Base-by-base conservation (phyloP, 2,329 filamentous ascomycete genomes). In the Penicillium sp. region DNA sequence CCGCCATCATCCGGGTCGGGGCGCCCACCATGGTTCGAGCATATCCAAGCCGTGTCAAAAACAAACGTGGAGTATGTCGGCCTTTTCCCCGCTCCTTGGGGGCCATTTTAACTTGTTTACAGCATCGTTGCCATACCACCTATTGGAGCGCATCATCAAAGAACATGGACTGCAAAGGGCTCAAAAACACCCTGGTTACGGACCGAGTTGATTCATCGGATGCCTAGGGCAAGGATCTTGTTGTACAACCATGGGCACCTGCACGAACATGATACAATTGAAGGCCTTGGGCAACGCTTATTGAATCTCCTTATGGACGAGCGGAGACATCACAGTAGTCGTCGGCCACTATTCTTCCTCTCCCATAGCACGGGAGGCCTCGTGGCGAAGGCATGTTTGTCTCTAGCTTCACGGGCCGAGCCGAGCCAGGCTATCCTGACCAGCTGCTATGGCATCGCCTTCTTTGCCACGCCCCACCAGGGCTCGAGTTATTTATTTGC, bases 401-500 rank as follows among this genome's bases (percentile, higher is more conserved):
- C 81, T 22, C 53, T 68, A 24, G 70, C 71, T 19, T 69, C 65
- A 19, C 66, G 66, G 47, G 62, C 67, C 44, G 59, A 63, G 31
- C 64, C 68, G 31, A 65, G 57, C 46, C 59, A 67, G 47, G 70
- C 74, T 3, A 77, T 87, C 13, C 71, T 83, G 46, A 79, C 79
- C 44, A 81, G 84, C 61, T 87, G 84, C 54, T 84, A 87, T 58
- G 85, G 85, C 0, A 80, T 85, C 47, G 83, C 82, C 0, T 87
- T 87, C 83, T 86, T 66, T 79, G 84, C 84, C 60, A 73, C 84
- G 1, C 85, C 85, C 0, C 85, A 88, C 62, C 83, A 84, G 19
- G 85, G 85, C 3, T 87, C 85, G 0, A 86, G 81, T 44, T 87
- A 87, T 64, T 77, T 87, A 61, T 84, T 84, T 2, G 85, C 84